Base-by-base conservation (phyloP, 2,329 filamentous ascomycete species). In the Xylaria sp. region DNA sequence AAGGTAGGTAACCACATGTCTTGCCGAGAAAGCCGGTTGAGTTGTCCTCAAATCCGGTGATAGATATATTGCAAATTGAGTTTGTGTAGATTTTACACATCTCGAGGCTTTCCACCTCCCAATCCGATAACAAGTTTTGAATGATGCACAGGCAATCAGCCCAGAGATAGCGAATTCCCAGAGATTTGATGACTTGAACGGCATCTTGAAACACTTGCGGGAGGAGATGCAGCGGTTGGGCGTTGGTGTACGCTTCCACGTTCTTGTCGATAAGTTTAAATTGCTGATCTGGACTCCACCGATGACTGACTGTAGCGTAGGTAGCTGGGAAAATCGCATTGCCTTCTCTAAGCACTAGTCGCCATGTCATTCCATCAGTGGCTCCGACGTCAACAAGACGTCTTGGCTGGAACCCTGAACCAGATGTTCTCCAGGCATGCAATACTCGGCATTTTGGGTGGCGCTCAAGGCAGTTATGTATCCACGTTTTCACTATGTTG, bases 111-210 rank as follows among this genome's bases (percentile, higher is more conserved):
- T 54, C 40, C 19, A 2, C 27, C 17, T 54, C 27, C 52, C 52
- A 54, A 27, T 46, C 52, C 9, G 29, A 3, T 3, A 25, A 17
- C 1, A 19, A 44, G 17, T 54, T 40, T 7, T 54, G 52, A 27
- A 54, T 46, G 52, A 54, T 54, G 17, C 52, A 54, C 17, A 54
- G 19, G 15, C 40, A 44, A 37, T 54, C 52, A 17, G 13, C 40
- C 52, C 52, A 54, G 11, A 54, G 1, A 46, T 54, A 54, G 17
- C 52, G 52, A 27, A 54, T 37, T 11, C 40, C 52, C 17, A 54
- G 29, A 8, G 52, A 9, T 46, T 27, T 35, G 19, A 10, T 33
- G 4, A 54, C 40, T 46, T 19, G 23, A 17, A 54, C 9, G 13
- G 40, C 40, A 46, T 54, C 52, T 35, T 54, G 51, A 11, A 54